Evolutionary conservation across 345 rosid species (phyloP).

Genomic region (Eucalyptus paniculata): DNA sequence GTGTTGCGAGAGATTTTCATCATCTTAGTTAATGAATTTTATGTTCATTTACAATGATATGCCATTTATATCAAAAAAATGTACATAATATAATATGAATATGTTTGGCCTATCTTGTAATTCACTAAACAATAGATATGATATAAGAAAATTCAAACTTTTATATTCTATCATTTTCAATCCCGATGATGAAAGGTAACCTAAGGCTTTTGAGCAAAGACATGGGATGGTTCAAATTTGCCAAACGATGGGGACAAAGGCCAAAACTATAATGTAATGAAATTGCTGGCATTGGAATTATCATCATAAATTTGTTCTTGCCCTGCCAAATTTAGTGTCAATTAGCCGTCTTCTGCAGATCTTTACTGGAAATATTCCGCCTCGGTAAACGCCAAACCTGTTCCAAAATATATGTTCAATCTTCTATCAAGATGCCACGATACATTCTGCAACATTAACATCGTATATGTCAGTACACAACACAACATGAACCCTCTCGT

Average conservation of each 20-base stretch:
- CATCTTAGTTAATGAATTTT: too few relatives aligned
- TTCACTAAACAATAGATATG: rapidly evolving
- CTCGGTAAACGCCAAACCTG: not conserved
- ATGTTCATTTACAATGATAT: too few relatives aligned
- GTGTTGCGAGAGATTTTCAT: too few relatives aligned
- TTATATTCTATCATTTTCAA: too few relatives aligned
- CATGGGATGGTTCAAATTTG: not conserved
- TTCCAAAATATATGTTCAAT: not conserved
- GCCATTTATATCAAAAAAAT: too few relatives aligned
- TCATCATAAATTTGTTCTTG: not conserved
- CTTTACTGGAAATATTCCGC: not conserved
- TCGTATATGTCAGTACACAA: not conserved
- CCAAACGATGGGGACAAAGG: not conserved
- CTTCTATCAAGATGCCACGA: not conserved
- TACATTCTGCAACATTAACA: not conserved
- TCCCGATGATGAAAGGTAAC: too few relatives aligned
- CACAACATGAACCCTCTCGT: not conserved
- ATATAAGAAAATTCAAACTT: too few relatives aligned
- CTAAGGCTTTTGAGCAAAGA: not conserved
- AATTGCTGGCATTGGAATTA: not conserved
- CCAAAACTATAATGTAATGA: not conserved
- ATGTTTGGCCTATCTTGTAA: too few relatives aligned
- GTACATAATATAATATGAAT: rapidly evolving
- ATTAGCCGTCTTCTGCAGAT: not conserved
- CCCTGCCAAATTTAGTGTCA: not conserved